phyloP scores from a whole-genome alignment of 1,284 basidiomycete genomes.

The Cryptococcus sp. region DNA sequence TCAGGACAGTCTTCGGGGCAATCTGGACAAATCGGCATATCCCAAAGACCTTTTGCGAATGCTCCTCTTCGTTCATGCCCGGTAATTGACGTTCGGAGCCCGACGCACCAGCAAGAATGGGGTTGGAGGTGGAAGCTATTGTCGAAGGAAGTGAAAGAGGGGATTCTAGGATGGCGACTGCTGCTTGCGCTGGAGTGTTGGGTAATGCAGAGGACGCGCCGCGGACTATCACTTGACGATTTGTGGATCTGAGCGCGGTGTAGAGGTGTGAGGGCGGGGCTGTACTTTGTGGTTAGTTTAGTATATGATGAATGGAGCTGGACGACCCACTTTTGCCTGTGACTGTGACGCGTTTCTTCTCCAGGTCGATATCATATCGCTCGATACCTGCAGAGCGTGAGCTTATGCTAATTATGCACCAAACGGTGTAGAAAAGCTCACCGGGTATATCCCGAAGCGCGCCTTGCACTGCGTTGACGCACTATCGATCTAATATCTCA shows the following conservation, averaged over 20 bases:
- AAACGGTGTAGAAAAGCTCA: slow-evolving; percentile 5
- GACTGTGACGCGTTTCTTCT: slow-evolving; percentile 51
- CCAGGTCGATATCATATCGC: slow-evolving; percentile 52
- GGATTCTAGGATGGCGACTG: slow-evolving; percentile 54
- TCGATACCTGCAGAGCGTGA: slow-evolving; percentile 42
- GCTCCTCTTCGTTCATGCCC: slow-evolving; percentile 46
- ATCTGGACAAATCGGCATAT: slow-evolving; percentile 55
- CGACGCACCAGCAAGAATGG: slow-evolving; percentile 22
- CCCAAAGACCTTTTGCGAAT: slow-evolving; percentile 54
- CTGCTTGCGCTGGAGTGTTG: slow-evolving; percentile 38
- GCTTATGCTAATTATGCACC: not conserved
- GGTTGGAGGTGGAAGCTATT: slow-evolving; percentile 28
- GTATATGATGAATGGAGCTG: not conserved
- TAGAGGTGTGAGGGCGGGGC: slow-evolving; percentile 53
- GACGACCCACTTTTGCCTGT: slow-evolving; percentile 47
- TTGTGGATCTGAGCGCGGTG: slow-evolving; percentile 50
- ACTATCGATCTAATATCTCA: slow-evolving; percentile 30
- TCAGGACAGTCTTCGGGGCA: slow-evolving; percentile 46
- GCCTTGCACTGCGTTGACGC: slow-evolving; percentile 47
- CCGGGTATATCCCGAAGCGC: slow-evolving; percentile 42
- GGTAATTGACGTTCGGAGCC: slow-evolving; percentile 25
- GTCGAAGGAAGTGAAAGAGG: slow-evolving; percentile 42
- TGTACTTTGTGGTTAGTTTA: slow-evolving; percentile 13
- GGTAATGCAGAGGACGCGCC: slow-evolving; percentile 43
- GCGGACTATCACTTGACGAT: slow-evolving; percentile 55